Conservation (phyloP, 2,329 filamentous ascomycete species). For the Epichloe amarillans region DNA sequence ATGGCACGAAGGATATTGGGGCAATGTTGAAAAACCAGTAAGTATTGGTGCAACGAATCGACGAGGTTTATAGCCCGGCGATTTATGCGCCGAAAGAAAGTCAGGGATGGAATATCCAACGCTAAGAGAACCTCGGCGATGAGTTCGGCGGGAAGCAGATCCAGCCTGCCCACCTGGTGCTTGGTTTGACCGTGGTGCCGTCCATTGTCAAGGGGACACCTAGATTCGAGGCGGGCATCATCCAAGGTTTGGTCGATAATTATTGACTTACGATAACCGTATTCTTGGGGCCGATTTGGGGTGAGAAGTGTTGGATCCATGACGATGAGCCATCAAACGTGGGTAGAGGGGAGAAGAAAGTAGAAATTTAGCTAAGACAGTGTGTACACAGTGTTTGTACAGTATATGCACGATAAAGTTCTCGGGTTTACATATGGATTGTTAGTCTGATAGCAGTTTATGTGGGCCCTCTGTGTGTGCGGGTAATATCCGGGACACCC, state of each 20-base stretch:
- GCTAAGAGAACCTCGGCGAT: conserved; percentile 14
- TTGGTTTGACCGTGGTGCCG: conserved; percentile 6
- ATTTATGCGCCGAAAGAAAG: conserved; percentile 23
- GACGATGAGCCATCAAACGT: no score
- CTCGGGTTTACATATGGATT: no score
- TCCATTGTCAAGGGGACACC: conserved; percentile 16
- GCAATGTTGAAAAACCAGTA: conserved; percentile 16
- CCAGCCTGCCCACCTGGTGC: conserved; percentile 14
- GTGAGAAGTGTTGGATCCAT: neutral
- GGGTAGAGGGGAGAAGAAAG: no score
- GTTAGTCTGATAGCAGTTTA: no score
- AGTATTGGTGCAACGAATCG: conserved; percentile 23
- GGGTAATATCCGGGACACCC: no score
- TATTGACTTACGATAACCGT: neutral
- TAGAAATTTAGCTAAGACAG: no score
- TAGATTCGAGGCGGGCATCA: conserved; percentile 8
- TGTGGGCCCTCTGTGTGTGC: no score
- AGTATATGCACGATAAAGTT: no score
- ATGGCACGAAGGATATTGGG: conserved; percentile 19
- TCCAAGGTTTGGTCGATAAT: conserved; percentile 5
- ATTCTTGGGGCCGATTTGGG: neutral
- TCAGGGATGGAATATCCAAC: conserved; percentile 22
- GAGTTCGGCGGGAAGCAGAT: conserved; percentile 19
- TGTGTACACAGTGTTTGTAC: no score
- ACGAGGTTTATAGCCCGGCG: conserved; percentile 21